These are phyloP conservation scores for Zoysia matrella DNA, from an alignment of 202 grass and related monocot genomes.

Conservation along the genomic window DNA sequence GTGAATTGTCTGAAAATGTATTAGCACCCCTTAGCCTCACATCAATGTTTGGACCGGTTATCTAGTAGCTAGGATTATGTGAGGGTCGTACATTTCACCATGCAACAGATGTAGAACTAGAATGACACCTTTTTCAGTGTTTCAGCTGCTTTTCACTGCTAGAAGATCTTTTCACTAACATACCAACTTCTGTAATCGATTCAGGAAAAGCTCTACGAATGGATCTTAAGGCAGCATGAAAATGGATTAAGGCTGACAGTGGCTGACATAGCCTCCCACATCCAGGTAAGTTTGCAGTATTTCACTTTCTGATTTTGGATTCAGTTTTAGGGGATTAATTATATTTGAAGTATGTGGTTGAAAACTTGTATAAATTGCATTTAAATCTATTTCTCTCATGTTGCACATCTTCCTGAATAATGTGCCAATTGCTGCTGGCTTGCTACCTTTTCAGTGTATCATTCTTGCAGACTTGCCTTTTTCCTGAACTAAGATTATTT, in stretches of 20 bases:
- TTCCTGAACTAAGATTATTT: background rate
- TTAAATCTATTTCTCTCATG: background rate
- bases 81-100: background rate
- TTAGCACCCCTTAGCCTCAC: background rate
- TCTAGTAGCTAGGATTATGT: background rate
- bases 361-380: background rate
- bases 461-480: conserved; percentile 9
- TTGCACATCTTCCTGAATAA: background rate
- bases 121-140: conserved; percentile 2
- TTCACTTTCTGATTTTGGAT: conserved; percentile 10
- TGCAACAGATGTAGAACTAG: background rate
- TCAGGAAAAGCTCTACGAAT: conserved; percentile 71
- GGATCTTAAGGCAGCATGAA: conserved; percentile 62
- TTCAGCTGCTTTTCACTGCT: background rate
- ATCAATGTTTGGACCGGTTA: conserved; percentile 7
- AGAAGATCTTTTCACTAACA: background rate
- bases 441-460: background rate
- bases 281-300: conserved; percentile 50
- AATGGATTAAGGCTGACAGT: conserved; percentile 33
- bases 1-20: background rate
- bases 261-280: conserved; percentile 56
- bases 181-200: conserved; percentile 4
- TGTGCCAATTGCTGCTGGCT: background rate
- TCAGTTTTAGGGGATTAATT: background rate
- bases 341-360: conserved; percentile 4